Evolutionary conservation across 2,329 filamentous ascomycete species (phyloP).

Genomic region (Cladophialophora exuberans): DNA sequence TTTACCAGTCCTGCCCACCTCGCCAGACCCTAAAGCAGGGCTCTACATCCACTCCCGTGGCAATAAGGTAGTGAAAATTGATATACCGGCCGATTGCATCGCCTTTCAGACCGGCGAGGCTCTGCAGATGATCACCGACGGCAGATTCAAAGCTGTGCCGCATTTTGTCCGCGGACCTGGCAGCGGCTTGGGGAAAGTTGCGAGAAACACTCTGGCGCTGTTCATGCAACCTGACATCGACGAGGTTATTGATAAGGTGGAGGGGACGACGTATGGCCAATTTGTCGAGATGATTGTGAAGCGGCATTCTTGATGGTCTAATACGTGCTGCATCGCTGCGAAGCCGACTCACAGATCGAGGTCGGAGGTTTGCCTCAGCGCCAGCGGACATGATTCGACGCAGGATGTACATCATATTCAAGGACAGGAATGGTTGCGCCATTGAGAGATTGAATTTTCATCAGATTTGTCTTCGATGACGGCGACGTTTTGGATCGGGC

Average conservation of each 20-base stretch:
- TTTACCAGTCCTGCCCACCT: slow-evolving; percentile 65
- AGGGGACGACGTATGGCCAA: slow-evolving; percentile 72
- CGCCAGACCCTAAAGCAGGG: slow-evolving; percentile 81
- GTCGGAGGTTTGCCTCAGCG: too few species aligned
- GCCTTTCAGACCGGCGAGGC: slow-evolving; percentile 96
- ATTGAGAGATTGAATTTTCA: too few species aligned
- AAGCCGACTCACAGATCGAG: too few species aligned
- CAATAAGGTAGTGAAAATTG: slow-evolving; percentile 80
- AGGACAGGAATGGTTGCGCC: too few species aligned
- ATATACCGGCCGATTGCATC: slow-evolving; percentile 86
- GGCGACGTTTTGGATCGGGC: too few species aligned
- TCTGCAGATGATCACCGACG: slow-evolving; percentile 83
- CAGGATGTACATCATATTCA: too few species aligned
- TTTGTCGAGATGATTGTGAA: slow-evolving; percentile 81
- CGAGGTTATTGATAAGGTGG: slow-evolving; percentile 67
- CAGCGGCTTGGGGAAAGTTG: slow-evolving; percentile 48
- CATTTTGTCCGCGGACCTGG: slow-evolving; percentile 79
- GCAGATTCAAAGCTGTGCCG: slow-evolving; percentile 88
- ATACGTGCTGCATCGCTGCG: too few species aligned
- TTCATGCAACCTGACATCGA: slow-evolving; percentile 96
- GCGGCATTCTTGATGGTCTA: slow-evolving; percentile 64
- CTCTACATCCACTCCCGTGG: slow-evolving; percentile 91
- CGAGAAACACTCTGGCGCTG: slow-evolving; percentile 86
- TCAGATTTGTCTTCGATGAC: too few species aligned
- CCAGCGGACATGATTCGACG: too few species aligned